Conservation (phyloP, 2,329 filamentous ascomycete genomes). For the Stenocarpella maydis region DNA sequence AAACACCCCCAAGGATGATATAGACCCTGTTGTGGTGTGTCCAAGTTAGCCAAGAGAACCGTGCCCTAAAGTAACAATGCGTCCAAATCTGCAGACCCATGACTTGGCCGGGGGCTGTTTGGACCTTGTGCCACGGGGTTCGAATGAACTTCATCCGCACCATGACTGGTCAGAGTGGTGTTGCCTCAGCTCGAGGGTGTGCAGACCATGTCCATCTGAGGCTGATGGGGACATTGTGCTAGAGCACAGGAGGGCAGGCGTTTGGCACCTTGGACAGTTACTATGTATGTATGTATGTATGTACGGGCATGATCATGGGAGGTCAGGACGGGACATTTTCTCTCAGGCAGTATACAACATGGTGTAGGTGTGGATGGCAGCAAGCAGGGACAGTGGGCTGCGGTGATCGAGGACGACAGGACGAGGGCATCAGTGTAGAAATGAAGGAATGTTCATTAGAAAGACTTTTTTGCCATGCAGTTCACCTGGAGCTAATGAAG, state of each 20-base stretch:
- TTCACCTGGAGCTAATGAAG: slow-evolving; percentile 31
- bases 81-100: slow-evolving; percentile 17
- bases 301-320: slow-evolving; percentile 8
- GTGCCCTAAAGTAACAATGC: slow-evolving; percentile 22
- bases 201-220: background rate
- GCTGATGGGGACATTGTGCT: background rate
- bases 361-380: slow-evolving; percentile 9
- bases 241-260: background rate
- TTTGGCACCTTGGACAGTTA: slow-evolving; percentile 9
- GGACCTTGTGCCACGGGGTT: background rate
- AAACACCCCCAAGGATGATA: background rate
- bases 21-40: background rate
- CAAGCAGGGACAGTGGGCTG: slow-evolving; percentile 10
- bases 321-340: background rate
- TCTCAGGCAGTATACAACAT: slow-evolving; percentile 9
- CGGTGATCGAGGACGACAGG: slow-evolving; percentile 15
- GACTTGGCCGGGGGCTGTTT: slow-evolving; percentile 2
- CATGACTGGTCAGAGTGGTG: background rate
- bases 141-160: slow-evolving; percentile 25
- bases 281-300: background rate
- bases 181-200: slow-evolving; percentile 17
- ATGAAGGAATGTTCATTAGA: slow-evolving; percentile 36
- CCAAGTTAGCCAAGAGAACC: slow-evolving; percentile 17
- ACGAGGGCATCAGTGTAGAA: slow-evolving; percentile 27
- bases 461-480: slow-evolving; percentile 25